Conservation (phyloP, 371 early-diverging fungal species). For the Coemansia sp. region DNA sequence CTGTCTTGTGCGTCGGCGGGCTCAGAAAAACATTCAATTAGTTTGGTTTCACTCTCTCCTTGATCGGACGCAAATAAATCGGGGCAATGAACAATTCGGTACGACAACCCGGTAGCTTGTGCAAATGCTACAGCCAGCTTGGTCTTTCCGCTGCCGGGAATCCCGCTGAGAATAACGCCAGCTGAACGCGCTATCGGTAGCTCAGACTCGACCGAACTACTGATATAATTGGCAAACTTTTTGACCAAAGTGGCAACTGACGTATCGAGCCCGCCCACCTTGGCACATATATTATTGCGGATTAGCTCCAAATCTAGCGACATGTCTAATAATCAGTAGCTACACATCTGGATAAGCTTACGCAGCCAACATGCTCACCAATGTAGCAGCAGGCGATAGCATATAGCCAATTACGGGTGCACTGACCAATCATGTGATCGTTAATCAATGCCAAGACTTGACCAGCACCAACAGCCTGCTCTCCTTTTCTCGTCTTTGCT, state of each 20-base stretch:
- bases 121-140: slow-evolving; percentile 36
- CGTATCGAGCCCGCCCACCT: slow-evolving; percentile 33
- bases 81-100: slow-evolving; percentile 62
- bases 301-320: not conserved
- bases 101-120: slow-evolving; percentile 58
- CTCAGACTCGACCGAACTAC: not conserved
- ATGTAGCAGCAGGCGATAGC: not conserved
- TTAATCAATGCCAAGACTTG: slow-evolving; percentile 1
- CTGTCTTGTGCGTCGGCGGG: not conserved
- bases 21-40: slow-evolving; percentile 29
- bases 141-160: slow-evolving; percentile 50
- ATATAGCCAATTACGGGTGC: slow-evolving; percentile 4
- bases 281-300: not conserved
- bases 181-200: slow-evolving; percentile 15
- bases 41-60: slow-evolving; percentile 44
- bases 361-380: not conserved
- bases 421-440: not conserved
- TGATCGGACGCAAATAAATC: slow-evolving; percentile 61
- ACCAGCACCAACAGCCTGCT: not conserved
- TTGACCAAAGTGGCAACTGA: slow-evolving; percentile 26
- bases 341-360: too few species aligned
- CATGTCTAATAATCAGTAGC: too few species aligned
- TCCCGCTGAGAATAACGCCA: slow-evolving; percentile 48
- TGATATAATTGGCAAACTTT: slow-evolving; percentile 18
- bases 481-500: not conserved